Evolutionary conservation across 768 basidiomycete genomes (phyloP).

Genomic region (Termitomyces eurrhizus): DNA sequence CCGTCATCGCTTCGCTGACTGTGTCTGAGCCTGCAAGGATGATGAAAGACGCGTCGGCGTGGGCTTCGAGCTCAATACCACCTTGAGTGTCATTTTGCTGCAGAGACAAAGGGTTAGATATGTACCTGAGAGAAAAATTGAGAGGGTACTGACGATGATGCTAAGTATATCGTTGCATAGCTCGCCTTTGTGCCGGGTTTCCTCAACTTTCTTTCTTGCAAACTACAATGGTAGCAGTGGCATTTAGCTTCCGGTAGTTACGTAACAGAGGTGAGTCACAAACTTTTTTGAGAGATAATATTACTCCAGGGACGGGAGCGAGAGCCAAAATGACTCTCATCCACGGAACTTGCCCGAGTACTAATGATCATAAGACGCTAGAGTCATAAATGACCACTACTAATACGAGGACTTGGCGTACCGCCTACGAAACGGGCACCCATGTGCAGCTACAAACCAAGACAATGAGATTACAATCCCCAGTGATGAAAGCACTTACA

Average conservation of each 20-base stretch:
- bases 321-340: slow-evolving; percentile 16
- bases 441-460: slow-evolving; percentile 13
- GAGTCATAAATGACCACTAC: background rate
- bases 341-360: slow-evolving; percentile 23
- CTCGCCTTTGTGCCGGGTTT: slow-evolving; percentile 12
- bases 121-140: background rate
- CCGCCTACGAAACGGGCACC: slow-evolving; percentile 18
- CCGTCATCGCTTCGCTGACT: slow-evolving; percentile 13
- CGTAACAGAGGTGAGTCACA: background rate
- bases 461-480: background rate
- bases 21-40: slow-evolving; percentile 22
- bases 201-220: slow-evolving; percentile 12
- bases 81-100: slow-evolving; percentile 17
- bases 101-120: background rate
- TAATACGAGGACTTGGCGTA: background rate
- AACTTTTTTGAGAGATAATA: slow-evolving; percentile 18
- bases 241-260: background rate
- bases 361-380: slow-evolving; percentile 1
- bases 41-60: slow-evolving; percentile 20
- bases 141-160: slow-evolving; percentile 16
- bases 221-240: slow-evolving; percentile 7
- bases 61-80: slow-evolving; percentile 12
- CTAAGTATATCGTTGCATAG: slow-evolving; percentile 16
- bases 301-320: slow-evolving; percentile 17
- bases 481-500: slow-evolving; percentile 3